phyloP scores from a whole-genome alignment of 148 eudicot genomes.

The Heliosperma pusillum region DNA sequence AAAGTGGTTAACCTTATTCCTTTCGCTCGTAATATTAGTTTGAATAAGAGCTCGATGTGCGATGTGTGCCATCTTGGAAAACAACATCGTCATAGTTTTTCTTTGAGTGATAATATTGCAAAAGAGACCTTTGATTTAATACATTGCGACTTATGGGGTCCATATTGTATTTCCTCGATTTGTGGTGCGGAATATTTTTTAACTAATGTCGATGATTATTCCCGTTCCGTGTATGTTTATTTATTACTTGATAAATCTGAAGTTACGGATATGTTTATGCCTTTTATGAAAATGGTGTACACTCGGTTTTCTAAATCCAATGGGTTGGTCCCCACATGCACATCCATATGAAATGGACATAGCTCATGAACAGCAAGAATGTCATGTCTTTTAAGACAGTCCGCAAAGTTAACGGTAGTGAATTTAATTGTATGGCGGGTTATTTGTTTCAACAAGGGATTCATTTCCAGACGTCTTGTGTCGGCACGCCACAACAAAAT shows the following conservation, averaged over 20 bases:
- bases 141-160: not conserved
- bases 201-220: not conserved
- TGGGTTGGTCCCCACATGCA: no score
- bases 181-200: not conserved
- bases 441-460: not conserved
- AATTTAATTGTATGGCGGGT: not conserved
- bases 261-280: no score
- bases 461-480: not conserved
- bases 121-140: not conserved
- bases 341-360: no score
- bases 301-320: no score
- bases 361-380: no score
- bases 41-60: not conserved
- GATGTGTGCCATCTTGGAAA: not conserved
- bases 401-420: no score
- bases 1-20: not conserved
- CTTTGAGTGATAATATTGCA: not conserved
- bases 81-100: not conserved
- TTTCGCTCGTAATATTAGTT: not conserved
- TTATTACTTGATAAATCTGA: not conserved
- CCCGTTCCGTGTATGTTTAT: not conserved
- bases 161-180: not conserved
- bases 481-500: not conserved
- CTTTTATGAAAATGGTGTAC: no score
- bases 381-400: no score